phyloP scores from a whole-genome alignment of 2,329 filamentous ascomycete genomes.

The Fusarium compactum region DNA sequence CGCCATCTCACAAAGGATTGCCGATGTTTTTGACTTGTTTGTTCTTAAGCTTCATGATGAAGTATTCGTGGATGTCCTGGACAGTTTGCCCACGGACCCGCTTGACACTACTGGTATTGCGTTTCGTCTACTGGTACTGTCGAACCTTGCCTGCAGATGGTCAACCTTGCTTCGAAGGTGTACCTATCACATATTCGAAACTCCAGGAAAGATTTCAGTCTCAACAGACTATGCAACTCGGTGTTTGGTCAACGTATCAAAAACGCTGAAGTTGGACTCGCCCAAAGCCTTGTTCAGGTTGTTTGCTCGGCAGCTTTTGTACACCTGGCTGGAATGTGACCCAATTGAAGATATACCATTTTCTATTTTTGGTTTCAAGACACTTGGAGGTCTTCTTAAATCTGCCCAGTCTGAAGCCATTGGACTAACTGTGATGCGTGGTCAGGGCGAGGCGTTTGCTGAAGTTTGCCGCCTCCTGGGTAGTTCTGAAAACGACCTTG shows the following conservation, averaged over 20 bases:
- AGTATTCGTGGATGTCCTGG: conserved; percentile 86
- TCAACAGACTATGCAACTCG: conserved; percentile 77
- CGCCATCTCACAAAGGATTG: conserved; percentile 75
- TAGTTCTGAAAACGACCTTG: conserved; percentile 65
- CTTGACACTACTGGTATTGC: conserved; percentile 85
- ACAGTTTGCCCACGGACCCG: conserved; percentile 78
- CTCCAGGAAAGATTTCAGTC: conserved; percentile 76
- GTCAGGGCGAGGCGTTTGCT: conserved; percentile 72
- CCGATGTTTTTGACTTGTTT: conserved; percentile 82
- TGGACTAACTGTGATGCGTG: conserved; percentile 85
- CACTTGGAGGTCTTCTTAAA: conserved; percentile 74
- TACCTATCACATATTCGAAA: conserved; percentile 95
- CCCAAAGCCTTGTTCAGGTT: conserved; percentile 81
- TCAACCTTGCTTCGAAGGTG: conserved; percentile 86
- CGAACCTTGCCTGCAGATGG: conserved; percentile 84
- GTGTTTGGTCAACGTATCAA: conserved; percentile 76
- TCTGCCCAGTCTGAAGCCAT: conserved; percentile 82
- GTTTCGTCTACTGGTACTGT: conserved; percentile 80
- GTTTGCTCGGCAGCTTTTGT: conserved; percentile 89
- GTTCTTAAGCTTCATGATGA: conserved; percentile 85
- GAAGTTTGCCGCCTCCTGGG: conserved; percentile 71
- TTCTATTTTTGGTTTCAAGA: conserved; percentile 83
- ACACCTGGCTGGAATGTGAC: conserved; percentile 84
- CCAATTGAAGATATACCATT: conserved; percentile 81
- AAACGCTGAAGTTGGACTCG: conserved; percentile 71